Evolutionary conservation across 768 basidiomycete genomes (phyloP), one percentile per base, ranked within the genome.

Genomic region (Hirschioporus abietinus): DNA sequence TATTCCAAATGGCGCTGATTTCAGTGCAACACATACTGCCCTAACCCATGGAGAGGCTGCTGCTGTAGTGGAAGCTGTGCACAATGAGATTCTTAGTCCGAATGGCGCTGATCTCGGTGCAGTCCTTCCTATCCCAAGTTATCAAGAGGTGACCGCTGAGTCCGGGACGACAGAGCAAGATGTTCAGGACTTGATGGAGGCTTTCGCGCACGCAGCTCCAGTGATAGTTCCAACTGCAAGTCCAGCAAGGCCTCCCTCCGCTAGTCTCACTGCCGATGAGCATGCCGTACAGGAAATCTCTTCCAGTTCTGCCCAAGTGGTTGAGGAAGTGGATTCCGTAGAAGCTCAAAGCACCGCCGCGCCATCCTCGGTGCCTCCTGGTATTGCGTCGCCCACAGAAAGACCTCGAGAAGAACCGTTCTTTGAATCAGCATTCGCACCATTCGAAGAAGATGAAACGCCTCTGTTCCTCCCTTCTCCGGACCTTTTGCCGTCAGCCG

Each of bases 81-180:
- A 26, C 9, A 9, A n/a, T 59, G 20, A 9, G 58, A 59, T 59
- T 8, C 30, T 8, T 8, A 30, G 2, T 30, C 30, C 30, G 30
- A 59, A 59, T 26, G 58, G 58, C 58, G 25, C 58, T 26, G 20
- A 59, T n/a, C 9, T 26, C 25, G 7, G 25, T 59, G 25, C 58
- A 59, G 58, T 59, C 9, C 58, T n/a, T 59, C 9, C 58, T n/a
- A 3, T 26, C 58, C 58, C 7, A 59, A 59, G 9, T n/a, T 9
- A 26, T 59, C 4, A 59, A 59, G 58, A n/a, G 20, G 20, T n/a
- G 20, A 59, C 25, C 58, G 58, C 20, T 0, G 64, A 18, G 52
- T 62, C 27, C 64, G 30, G n/a, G 36, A 64, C 64, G 52, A 64
- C 36, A n/a, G 25, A 59, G n/a, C 20, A 59, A n/a, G 58, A 59